phyloP scores from a whole-genome alignment of 2,329 filamentous ascomycete species.

The Mycosphaerella sp. region DNA sequence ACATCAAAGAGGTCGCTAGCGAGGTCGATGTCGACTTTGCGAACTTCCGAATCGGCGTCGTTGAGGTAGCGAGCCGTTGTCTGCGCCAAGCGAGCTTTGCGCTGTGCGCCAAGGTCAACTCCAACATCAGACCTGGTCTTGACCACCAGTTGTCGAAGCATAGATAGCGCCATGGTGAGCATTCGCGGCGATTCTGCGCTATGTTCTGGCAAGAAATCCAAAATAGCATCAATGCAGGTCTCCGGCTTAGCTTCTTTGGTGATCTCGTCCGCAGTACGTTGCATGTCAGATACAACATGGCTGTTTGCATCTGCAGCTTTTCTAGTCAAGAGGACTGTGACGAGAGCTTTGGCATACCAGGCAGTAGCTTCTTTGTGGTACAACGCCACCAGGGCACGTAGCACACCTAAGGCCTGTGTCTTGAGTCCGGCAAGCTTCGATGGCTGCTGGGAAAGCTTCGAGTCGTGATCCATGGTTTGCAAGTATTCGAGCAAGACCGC shows the following conservation, averaged over 20 bases:
- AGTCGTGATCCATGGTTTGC: constrained; percentile 43
- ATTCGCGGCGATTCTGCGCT: constrained; percentile 40
- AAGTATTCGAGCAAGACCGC: constrained; percentile 65
- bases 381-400: constrained; percentile 64
- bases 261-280: constrained; percentile 66
- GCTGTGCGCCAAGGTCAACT: constrained; percentile 19
- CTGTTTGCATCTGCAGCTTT: constrained; percentile 55
- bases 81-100: constrained; percentile 22
- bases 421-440: constrained; percentile 54
- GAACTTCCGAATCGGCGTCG: constrained; percentile 29
- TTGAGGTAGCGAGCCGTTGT: constrained; percentile 25
- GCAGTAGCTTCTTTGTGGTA: constrained; percentile 60
- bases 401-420: constrained; percentile 64
- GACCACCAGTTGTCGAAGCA: constrained; percentile 55
- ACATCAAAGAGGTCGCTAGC: constrained; percentile 61
- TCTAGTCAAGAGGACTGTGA: constrained; percentile 59
- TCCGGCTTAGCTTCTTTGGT: constrained; percentile 58
- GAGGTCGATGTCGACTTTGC: constrained; percentile 71
- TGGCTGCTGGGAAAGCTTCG: constrained; percentile 35
- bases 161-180: constrained; percentile 53
- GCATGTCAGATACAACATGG: constrained; percentile 67
- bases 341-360: constrained; percentile 61
- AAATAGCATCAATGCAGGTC: constrained; percentile 34
- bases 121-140: constrained; percentile 19
- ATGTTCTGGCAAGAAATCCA: constrained; percentile 34